These are phyloP conservation scores for Backusella sp. DNA, from an alignment of 192 early-diverging fungal genomes.

Conservation along the genomic window DNA sequence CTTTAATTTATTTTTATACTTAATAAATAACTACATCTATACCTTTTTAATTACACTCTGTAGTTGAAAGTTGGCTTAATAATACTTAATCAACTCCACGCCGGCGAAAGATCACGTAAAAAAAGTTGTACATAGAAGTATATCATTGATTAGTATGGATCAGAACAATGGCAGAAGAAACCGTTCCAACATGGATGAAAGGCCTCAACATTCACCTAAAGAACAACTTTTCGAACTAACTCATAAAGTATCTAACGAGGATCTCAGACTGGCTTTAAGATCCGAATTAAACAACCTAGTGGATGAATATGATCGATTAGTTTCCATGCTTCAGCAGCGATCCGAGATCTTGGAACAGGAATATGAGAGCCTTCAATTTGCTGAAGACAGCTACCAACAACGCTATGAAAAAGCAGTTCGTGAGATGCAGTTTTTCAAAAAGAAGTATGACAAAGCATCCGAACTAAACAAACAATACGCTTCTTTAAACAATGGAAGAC, in stretches of 20 bases:
- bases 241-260: conserved; percentile 18
- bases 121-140: not conserved
- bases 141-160: not conserved
- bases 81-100: not conserved
- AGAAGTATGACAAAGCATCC: conserved; percentile 15
- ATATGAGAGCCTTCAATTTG: conserved; percentile 15
- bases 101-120: not conserved
- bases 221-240: conserved; percentile 16
- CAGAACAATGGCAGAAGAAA: not conserved
- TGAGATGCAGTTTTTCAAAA: conserved; percentile 34
- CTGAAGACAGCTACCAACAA: conserved; percentile 4
- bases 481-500: not conserved
- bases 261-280: conserved; percentile 13
- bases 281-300: conserved; percentile 9
- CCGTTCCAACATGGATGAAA: not conserved
- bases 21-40: not conserved
- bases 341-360: conserved; percentile 24
- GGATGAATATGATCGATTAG: conserved; percentile 15
- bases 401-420: conserved; percentile 36
- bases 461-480: conserved; percentile 9
- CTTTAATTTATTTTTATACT: not conserved
- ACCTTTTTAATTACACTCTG: not conserved
- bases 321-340: conserved; percentile 23
- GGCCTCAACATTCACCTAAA: not conserved
- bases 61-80: not conserved